These are phyloP conservation scores for Mallotus repandus DNA, from an alignment of 441 rosid genomes.

Conservation along the genomic window DNA sequence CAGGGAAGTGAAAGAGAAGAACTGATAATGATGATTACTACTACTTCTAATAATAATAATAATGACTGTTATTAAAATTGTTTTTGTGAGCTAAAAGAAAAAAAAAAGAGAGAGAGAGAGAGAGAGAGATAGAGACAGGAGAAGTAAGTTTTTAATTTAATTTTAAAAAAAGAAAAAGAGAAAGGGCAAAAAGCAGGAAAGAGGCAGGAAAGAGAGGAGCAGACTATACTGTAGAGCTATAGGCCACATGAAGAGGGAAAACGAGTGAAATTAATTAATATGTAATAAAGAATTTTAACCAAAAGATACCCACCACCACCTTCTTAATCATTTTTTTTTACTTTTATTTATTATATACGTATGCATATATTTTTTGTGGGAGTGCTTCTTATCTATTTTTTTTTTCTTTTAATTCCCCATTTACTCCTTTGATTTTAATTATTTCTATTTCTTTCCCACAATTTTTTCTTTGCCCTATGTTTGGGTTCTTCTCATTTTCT, in stretches of 20 bases:
- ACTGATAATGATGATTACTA: neutral
- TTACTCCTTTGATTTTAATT: neutral
- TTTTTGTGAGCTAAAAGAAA: neutral
- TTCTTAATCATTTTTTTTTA: slow-evolving; percentile 1
- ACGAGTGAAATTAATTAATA: neutral
- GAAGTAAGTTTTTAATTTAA: neutral
- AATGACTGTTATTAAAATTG: no score
- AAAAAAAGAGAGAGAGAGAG: slow-evolving; percentile 19
- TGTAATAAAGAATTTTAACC: neutral
- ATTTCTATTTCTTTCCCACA: neutral
- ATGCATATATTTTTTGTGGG: no score
- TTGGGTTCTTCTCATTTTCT: no score
- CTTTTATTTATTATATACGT: no score
- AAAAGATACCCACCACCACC: slow-evolving; percentile 5
- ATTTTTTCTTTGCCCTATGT: neutral
- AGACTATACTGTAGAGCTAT: neutral
- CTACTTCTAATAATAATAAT: no score
- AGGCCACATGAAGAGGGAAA: neutral
- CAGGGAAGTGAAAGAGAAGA: slow-evolving; percentile 9
- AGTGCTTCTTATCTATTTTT: neutral
- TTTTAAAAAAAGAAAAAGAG: slow-evolving; percentile 37
- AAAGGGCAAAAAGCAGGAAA: neutral
- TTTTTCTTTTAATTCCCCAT: no score
- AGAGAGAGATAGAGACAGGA: slow-evolving; percentile 16
- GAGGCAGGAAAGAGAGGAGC: neutral